A percentile compares a stretch with the other conserved stretches of the same genome.
Evolutionary conservation across 2,329 filamentous ascomycete genomes (phyloP).

Genomic region (Penicillium sp.): DNA sequence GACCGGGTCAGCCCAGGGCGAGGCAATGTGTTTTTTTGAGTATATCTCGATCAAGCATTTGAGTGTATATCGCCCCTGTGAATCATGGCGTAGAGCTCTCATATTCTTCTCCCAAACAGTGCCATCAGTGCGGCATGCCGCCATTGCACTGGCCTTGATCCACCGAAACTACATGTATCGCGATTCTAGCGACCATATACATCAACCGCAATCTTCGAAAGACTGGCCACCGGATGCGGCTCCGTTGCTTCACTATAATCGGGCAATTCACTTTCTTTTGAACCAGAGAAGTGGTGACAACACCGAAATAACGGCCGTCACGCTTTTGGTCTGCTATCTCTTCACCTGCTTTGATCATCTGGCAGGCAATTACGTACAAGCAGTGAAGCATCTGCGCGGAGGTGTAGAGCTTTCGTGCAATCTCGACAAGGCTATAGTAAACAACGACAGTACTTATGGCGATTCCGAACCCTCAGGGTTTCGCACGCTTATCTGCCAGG

Average conservation of each 20-base stretch:
- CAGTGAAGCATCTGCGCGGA: constrained; percentile 30
- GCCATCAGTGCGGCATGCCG: too few species aligned
- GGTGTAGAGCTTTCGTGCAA: constrained; percentile 26
- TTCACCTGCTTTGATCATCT: constrained; percentile 36
- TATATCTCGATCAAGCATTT: too few species aligned
- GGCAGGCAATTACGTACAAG: constrained; percentile 29
- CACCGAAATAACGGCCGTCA: constrained; percentile 24
- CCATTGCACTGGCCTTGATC: too few species aligned
- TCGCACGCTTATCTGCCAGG: constrained; percentile 21
- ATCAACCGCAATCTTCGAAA: constrained; percentile 4
- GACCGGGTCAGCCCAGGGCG: too few species aligned
- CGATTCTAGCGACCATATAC: background rate
- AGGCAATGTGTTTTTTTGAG: too few species aligned
- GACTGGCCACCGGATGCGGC: constrained; percentile 12
- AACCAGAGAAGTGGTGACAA: constrained; percentile 14
- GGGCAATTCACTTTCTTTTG: constrained; percentile 22
- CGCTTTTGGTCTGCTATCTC: constrained; percentile 35
- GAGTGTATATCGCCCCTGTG: too few species aligned
- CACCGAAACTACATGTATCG: too few species aligned
- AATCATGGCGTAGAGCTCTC: too few species aligned
- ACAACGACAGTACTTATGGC: background rate
- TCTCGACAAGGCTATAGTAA: constrained; percentile 6
- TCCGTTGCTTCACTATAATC: constrained; percentile 14
- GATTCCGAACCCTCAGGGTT: constrained; percentile 10
- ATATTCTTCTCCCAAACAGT: too few species aligned